A percentile compares a stretch with the other conserved stretches of the same genome.
These are phyloP conservation scores for Melastoma malabathricum DNA, from an alignment of 345 rosid genomes.

Conservation along the genomic window DNA sequence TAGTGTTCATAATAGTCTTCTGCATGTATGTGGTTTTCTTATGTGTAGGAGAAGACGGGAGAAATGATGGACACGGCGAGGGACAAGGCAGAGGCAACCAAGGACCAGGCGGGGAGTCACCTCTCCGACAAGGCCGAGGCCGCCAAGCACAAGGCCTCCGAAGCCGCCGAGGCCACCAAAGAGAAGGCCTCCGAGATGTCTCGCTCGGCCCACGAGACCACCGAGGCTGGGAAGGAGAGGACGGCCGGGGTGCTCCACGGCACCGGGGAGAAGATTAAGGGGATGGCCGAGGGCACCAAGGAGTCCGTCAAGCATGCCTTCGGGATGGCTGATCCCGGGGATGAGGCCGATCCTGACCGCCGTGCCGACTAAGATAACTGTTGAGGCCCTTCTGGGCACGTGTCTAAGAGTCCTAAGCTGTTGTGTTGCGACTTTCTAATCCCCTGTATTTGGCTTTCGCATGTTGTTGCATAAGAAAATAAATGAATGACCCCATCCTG, in stretches of 20 bases:
- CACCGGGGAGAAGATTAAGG: too few relatives aligned
- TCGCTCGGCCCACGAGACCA: too few relatives aligned
- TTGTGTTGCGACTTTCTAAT: neutral
- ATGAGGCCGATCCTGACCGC: constrained; percentile 2
- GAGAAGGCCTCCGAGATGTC: too few relatives aligned
- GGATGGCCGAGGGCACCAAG: constrained; percentile 4
- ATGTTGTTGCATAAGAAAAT: too few relatives aligned
- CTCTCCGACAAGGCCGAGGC: constrained; percentile 2
- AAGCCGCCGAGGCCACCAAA: neutral
- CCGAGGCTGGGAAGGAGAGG: too few relatives aligned
- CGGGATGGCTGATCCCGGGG: constrained; percentile 6
- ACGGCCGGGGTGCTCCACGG: too few relatives aligned
- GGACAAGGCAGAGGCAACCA: neutral
- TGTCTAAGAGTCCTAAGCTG: neutral
- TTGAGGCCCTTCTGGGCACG: too few relatives aligned
- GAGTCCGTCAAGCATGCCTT: constrained; percentile 7
- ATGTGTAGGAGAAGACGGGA: neutral
- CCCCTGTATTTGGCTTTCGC: too few relatives aligned
- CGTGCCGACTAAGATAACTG: neutral
- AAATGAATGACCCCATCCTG: too few relatives aligned
- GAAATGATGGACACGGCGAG: neutral
- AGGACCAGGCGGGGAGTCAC: constrained; percentile 1
- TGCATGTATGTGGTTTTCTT: too few relatives aligned
- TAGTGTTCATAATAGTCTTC: too few relatives aligned
- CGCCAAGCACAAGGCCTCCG: constrained; percentile 3